A percentile compares a stretch with the other conserved stretches of the same genome.
These are phyloP conservation scores for Triticum monococcum DNA, from an alignment of 176 grass and related monocot genomes.

Conservation along the genomic window DNA sequence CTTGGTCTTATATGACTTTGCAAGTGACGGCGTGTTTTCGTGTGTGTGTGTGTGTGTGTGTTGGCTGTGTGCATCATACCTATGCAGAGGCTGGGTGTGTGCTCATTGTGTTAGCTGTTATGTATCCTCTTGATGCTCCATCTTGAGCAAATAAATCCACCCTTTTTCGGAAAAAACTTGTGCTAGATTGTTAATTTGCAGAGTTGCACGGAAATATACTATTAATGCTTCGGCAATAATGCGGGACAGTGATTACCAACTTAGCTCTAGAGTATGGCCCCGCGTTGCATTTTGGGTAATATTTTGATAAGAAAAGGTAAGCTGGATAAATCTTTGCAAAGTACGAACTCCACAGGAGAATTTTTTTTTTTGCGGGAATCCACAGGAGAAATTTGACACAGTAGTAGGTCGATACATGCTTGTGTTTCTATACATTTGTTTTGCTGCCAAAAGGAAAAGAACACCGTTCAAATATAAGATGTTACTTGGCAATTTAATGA, in stretches of 20 bases:
- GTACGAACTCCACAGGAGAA: background rate
- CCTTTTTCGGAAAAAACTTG: no score
- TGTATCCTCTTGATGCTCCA: no score
- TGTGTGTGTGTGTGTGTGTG: no score
- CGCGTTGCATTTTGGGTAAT: background rate
- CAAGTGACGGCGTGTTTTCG: no score
- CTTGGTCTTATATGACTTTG: no score
- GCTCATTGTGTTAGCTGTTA: no score
- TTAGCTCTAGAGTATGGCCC: background rate
- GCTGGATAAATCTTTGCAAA: background rate
- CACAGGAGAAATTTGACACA: background rate
- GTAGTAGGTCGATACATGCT: background rate
- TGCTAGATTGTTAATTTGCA: background rate
- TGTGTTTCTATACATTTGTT: background rate
- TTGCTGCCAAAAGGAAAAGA: background rate
- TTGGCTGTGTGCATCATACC: no score
- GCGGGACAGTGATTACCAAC: background rate
- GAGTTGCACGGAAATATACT: background rate
- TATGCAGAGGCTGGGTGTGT: no score
- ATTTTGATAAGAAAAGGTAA: background rate
- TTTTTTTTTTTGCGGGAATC: background rate
- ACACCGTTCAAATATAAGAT: background rate
- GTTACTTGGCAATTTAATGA: background rate
- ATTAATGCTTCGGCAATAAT: background rate
- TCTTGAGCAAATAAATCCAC: no score